A percentile compares a stretch with the other conserved stretches of the same genome.
These are phyloP conservation scores for Liriodendron chinense DNA, from an alignment of 164 flowering plant genomes.

Conservation along the genomic window DNA sequence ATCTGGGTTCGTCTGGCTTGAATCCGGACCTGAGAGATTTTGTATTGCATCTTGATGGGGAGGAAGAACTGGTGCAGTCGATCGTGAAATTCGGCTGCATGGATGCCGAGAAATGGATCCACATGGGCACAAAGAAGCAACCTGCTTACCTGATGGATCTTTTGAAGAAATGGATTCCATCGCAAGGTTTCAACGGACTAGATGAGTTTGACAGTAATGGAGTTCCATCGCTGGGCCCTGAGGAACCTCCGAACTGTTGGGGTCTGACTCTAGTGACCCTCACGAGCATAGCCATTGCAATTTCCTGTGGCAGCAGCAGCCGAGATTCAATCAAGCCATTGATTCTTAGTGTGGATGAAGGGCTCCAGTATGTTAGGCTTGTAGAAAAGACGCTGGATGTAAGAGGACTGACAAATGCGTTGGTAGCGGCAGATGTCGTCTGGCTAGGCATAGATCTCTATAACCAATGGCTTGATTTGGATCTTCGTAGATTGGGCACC, in stretches of 20 bases:
- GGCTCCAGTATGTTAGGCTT: too few species aligned
- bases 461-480: constrained; percentile 47
- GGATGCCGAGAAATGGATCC: constrained; percentile 37
- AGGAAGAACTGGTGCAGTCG: constrained; percentile 41
- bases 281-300: too few species aligned
- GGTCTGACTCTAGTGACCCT: too few species aligned
- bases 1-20: background rate
- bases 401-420: constrained; percentile 21
- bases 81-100: constrained; percentile 33
- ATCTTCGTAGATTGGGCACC: constrained; percentile 39
- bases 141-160: constrained; percentile 44
- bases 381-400: too few species aligned
- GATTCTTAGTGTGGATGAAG: constrained; percentile 23
- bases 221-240: too few species aligned
- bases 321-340: constrained; percentile 43
- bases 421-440: constrained; percentile 46
- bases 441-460: constrained; percentile 54
- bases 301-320: constrained; percentile 47
- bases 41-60: constrained; percentile 63
- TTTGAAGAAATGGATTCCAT: constrained; percentile 19
- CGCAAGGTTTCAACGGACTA: too few species aligned
- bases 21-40: background rate
- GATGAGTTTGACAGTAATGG: too few species aligned
- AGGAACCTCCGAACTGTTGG: too few species aligned
- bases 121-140: constrained; percentile 32